Evolutionary conservation across 1,284 basidiomycete species (phyloP).

Genomic region (Tilletiopsis washingtonensis): DNA sequence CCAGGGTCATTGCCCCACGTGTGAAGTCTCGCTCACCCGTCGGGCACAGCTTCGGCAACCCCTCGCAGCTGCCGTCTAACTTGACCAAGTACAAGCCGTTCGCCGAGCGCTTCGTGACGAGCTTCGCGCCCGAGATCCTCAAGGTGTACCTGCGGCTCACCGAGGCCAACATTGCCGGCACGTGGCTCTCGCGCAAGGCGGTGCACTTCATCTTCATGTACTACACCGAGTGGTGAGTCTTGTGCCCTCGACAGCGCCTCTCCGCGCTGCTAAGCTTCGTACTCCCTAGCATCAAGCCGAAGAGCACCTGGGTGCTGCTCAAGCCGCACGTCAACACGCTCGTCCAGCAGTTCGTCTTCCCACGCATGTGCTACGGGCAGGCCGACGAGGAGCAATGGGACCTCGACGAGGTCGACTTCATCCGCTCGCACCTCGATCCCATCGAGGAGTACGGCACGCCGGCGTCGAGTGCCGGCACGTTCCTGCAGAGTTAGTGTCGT

Average conservation of each 20-base stretch:
- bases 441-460: conserved; percentile 38
- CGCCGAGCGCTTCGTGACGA: conserved; percentile 37
- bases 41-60: conserved; percentile 35
- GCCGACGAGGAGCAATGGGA: conserved; percentile 44
- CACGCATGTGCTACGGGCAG: conserved; percentile 37
- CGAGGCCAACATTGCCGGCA: conserved; percentile 20
- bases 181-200: conserved; percentile 38
- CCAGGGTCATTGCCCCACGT: too few species aligned
- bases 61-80: conserved; percentile 37
- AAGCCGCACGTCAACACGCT: conserved; percentile 39
- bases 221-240: conserved; percentile 32
- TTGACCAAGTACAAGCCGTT: conserved; percentile 44
- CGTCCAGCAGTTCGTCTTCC: conserved; percentile 40
- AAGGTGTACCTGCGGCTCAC: conserved; percentile 40
- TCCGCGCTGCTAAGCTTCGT: too few species aligned
- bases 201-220: conserved; percentile 37
- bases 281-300: conserved; percentile 32
- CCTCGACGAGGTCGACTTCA: conserved; percentile 41
- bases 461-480: conserved; percentile 23
- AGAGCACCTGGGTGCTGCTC: conserved; percentile 41
- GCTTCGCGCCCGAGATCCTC: conserved; percentile 46
- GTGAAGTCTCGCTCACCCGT: too few species aligned
- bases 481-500: too few species aligned
- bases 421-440: conserved; percentile 36
- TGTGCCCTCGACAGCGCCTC: neutral